A percentile compares a stretch with the other conserved stretches of the same genome.
Conservation (phyloP, 768 basidiomycete species). For the Xerocomellus chrysenteron region DNA sequence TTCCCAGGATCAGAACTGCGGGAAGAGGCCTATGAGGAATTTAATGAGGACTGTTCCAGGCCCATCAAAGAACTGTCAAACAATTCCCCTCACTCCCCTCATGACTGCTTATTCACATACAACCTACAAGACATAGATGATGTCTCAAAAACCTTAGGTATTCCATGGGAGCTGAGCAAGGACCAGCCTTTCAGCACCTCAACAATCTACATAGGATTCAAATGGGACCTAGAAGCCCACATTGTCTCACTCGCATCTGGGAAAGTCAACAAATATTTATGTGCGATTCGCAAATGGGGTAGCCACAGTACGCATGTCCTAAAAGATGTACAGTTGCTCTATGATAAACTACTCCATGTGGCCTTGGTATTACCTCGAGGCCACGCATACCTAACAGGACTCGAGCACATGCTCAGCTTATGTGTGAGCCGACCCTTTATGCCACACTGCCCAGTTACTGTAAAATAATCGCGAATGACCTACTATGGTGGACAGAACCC, state of each 20-base stretch:
- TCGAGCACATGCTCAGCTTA: too few species aligned
- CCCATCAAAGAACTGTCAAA: too few species aligned
- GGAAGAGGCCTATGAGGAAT: too few species aligned
- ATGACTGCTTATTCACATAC: too few species aligned
- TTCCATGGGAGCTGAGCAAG: conserved; percentile 13
- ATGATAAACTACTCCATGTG: conserved; percentile 13
- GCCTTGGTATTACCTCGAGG: too few species aligned
- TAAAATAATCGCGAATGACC: rapidly evolving
- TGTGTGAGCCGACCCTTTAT: too few species aligned
- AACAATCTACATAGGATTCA: conserved; percentile 30
- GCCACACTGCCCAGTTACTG: background rate
- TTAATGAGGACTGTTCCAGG: too few species aligned
- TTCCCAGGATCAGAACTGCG: too few species aligned
- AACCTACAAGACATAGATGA: too few species aligned
- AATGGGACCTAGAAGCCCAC: conserved; percentile 31
- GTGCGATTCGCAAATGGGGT: background rate
- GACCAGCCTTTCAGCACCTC: conserved; percentile 10
- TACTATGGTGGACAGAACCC: background rate
- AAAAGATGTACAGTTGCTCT: background rate
- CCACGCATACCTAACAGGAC: too few species aligned
- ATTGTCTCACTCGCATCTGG: conserved; percentile 24
- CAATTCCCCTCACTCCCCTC: too few species aligned
- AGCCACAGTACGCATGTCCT: background rate
- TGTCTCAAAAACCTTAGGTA: background rate
- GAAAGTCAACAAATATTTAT: conserved; percentile 22